Conservation (phyloP, 2,329 filamentous ascomycete species). For the Basipetospora sp. region DNA sequence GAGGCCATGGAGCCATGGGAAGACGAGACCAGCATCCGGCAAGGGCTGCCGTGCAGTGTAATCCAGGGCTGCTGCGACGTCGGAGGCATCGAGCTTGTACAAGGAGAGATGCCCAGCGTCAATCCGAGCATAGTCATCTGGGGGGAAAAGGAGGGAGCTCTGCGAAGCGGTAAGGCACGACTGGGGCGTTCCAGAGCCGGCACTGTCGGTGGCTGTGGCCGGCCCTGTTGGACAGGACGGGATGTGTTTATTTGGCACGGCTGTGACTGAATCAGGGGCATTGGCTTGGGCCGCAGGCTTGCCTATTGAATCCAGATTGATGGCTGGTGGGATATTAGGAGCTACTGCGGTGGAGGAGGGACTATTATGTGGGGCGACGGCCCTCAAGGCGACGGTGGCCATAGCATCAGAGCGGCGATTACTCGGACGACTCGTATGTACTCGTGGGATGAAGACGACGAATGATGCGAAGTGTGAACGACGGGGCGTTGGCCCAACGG, state of each 20-base stretch:
- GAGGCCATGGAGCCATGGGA: slow-evolving; percentile 90
- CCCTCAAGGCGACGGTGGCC: slow-evolving; percentile 41
- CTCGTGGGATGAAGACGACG: too few relatives aligned
- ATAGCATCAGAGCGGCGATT: slow-evolving; percentile 17
- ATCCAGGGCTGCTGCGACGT: slow-evolving; percentile 59
- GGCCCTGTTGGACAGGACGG: slow-evolving; percentile 79
- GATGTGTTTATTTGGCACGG: slow-evolving; percentile 74
- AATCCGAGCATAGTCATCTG: slow-evolving; percentile 42
- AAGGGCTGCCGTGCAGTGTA: slow-evolving; percentile 65
- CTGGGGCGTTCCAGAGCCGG: not conserved
- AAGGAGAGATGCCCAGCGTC: slow-evolving; percentile 43
- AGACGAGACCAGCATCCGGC: slow-evolving; percentile 72
- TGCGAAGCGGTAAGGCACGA: slow-evolving; percentile 26
- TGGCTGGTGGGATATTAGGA: not conserved
- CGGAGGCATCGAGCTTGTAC: slow-evolving; percentile 56
- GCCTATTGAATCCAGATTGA: not conserved
- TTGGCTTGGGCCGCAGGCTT: slow-evolving; percentile 12
- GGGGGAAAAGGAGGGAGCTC: slow-evolving; percentile 61
- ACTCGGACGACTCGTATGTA: too few relatives aligned
- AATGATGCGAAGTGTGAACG: too few relatives aligned
- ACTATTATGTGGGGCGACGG: slow-evolving; percentile 30
- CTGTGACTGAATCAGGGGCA: slow-evolving; percentile 11
- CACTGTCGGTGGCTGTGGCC: slow-evolving; percentile 31
- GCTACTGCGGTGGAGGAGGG: slow-evolving; percentile 22
- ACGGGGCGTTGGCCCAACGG: too few relatives aligned